A percentile compares a stretch with the other conserved stretches of the same genome.
Conservation (phyloP, 129 eudicot species). For the Centrapalus pauciflorus region DNA sequence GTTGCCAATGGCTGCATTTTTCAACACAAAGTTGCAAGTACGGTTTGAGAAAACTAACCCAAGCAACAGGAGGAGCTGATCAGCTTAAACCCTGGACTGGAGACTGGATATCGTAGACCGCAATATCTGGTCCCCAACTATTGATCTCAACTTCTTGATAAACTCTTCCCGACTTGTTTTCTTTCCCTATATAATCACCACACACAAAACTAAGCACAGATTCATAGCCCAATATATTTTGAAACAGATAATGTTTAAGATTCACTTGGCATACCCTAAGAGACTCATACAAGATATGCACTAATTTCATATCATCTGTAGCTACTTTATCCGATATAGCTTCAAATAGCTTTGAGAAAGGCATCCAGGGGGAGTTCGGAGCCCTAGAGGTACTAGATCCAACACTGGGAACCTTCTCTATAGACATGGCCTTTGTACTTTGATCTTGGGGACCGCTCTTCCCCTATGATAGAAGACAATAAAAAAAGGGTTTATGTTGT, state of each 20-base stretch:
- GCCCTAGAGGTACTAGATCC: constrained; percentile 37
- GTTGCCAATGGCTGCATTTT: not conserved
- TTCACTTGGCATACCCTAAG: constrained; percentile 33
- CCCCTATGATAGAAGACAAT: constrained; percentile 17
- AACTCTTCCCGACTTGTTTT: constrained; percentile 51
- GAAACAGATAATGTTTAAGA: not conserved
- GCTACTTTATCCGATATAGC: constrained; percentile 47
- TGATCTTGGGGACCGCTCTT: constrained; percentile 8
- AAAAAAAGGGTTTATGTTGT: too few species aligned
- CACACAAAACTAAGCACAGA: not conserved
- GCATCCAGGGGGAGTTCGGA: constrained; percentile 71
- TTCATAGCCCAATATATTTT: not conserved
- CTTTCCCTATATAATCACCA: constrained; percentile 36
- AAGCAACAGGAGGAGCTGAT: not conserved
- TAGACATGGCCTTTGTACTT: constrained; percentile 5
- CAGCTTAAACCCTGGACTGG: constrained; percentile 41
- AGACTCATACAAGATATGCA: constrained; percentile 34
- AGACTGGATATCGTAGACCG: constrained; percentile 48
- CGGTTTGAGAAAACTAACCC: not conserved
- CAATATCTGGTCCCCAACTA: constrained; percentile 58
- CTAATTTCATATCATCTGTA: constrained; percentile 36
- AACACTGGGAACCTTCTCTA: constrained; percentile 25
- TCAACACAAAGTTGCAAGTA: not conserved
- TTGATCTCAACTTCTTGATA: constrained; percentile 47
- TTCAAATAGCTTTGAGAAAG: constrained; percentile 46